Evolutionary conservation across 164 flowering plant species (phyloP).

Genomic region (Piper betle): DNA sequence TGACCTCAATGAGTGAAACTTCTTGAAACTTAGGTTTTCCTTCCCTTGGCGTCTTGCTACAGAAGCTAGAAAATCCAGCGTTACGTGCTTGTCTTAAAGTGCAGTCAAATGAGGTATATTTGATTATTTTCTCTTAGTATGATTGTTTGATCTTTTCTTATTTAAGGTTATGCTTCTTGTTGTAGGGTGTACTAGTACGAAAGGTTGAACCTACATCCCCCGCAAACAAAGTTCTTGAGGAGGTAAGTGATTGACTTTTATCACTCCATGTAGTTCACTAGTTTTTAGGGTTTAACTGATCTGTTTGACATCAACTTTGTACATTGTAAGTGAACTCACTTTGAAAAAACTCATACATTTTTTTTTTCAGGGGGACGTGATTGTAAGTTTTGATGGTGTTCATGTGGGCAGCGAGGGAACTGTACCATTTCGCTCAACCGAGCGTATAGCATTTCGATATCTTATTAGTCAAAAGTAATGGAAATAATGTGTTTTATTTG

Average conservation of each 20-base stretch:
- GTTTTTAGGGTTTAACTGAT: neutral
- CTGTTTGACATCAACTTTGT: neutral
- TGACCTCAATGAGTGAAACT: neutral
- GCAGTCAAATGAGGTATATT: slow-evolving; percentile 64
- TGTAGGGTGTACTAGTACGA: slow-evolving; percentile 89
- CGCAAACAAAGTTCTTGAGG: slow-evolving; percentile 65
- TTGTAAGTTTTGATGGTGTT: slow-evolving; percentile 84
- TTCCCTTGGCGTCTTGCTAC: slow-evolving; percentile 86
- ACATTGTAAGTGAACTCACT: neutral
- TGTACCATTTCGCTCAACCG: slow-evolving; percentile 86
- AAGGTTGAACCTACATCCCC: slow-evolving; percentile 86
- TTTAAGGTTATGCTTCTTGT: neutral
- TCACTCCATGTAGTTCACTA: neutral
- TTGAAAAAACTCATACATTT: neutral
- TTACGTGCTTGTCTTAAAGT: slow-evolving; percentile 82
- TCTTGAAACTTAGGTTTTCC: slow-evolving; percentile 61
- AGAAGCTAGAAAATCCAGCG: slow-evolving; percentile 97
- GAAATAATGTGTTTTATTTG: neutral
- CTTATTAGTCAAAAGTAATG: slow-evolving; percentile 91
- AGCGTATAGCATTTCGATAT: slow-evolving; percentile 95
- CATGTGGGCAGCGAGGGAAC: slow-evolving; percentile 93
- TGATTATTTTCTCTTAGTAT: neutral
- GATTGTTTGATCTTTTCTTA: neutral
- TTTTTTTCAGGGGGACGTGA: slow-evolving; percentile 82
- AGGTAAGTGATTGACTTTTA: slow-evolving; percentile 34